Percentiles rank a stretch among this genome's conserved stretches.
Evolutionary conservation across 768 basidiomycete species (phyloP).

Genomic region (Boletus speciosus): DNA sequence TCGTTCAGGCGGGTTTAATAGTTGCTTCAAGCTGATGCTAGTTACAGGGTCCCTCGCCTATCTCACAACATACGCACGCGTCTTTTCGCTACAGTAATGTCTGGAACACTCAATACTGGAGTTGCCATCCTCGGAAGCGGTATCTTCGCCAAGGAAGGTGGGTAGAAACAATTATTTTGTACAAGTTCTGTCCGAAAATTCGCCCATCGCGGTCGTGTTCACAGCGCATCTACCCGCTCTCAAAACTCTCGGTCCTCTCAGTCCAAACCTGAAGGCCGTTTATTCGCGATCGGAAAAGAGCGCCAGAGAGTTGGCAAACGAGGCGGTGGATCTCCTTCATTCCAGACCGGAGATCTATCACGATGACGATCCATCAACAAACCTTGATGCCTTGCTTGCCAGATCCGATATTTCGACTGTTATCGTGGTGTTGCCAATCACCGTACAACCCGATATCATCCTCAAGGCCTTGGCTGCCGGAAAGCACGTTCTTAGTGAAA

Average conservation of each 20-base stretch:
- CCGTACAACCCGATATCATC: slow-evolving; percentile 65
- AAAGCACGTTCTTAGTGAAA: slow-evolving; percentile 88
- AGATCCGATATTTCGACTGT: slow-evolving; percentile 70
- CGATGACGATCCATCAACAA: slow-evolving; percentile 43
- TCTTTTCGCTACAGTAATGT: slow-evolving; percentile 30
- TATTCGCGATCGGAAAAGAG: slow-evolving; percentile 76
- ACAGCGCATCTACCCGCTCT: slow-evolving; percentile 81
- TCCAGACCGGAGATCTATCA: slow-evolving; percentile 50
- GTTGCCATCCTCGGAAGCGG: slow-evolving; percentile 81
- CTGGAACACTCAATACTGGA: slow-evolving; percentile 38
- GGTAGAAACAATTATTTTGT: slow-evolving; percentile 17
- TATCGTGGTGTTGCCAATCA: slow-evolving; percentile 75
- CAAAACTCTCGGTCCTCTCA: slow-evolving; percentile 44
- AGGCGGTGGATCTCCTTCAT: slow-evolving; percentile 40
- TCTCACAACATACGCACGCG: neutral
- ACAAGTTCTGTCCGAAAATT: slow-evolving; percentile 16
- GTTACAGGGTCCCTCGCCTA: neutral
- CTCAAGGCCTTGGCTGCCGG: slow-evolving; percentile 63
- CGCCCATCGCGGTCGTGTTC: slow-evolving; percentile 21
- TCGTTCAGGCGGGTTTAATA: neutral
- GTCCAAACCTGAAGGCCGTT: slow-evolving; percentile 57
- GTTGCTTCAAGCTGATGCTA: neutral
- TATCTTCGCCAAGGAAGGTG: slow-evolving; percentile 73
- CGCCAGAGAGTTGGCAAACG: slow-evolving; percentile 48
- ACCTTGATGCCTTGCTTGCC: slow-evolving; percentile 62